These are phyloP conservation scores for Arabidopsis thaliana DNA, from an alignment of 345 rosid species.

Conservation along the genomic window TAIR10.1 NC_003071.7:7763001-7763500, in stretches of 20 bases:
- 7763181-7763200: neutral
- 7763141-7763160: neutral
- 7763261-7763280: neutral
- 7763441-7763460: too few species aligned
- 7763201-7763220: neutral
- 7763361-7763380: neutral
- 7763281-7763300: neutral
- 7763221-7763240: neutral
- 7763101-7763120: neutral
- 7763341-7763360: neutral
- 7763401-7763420: conserved; percentile 5
- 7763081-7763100: conserved; percentile 4
- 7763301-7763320: neutral
- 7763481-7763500: neutral
- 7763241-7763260: neutral
- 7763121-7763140: neutral
- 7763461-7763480: neutral
- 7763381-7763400: neutral
- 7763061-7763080: neutral
- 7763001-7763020: conserved; percentile 27
- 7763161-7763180: conserved; percentile 3
- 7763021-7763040: neutral
- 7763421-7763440: neutral
- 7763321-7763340: neutral
- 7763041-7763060: neutral